Percentiles rank a stretch among this genome's conserved stretches.
Conservation (phyloP, 805 yeast genomes). For the Lachancea fermentati region DNA sequence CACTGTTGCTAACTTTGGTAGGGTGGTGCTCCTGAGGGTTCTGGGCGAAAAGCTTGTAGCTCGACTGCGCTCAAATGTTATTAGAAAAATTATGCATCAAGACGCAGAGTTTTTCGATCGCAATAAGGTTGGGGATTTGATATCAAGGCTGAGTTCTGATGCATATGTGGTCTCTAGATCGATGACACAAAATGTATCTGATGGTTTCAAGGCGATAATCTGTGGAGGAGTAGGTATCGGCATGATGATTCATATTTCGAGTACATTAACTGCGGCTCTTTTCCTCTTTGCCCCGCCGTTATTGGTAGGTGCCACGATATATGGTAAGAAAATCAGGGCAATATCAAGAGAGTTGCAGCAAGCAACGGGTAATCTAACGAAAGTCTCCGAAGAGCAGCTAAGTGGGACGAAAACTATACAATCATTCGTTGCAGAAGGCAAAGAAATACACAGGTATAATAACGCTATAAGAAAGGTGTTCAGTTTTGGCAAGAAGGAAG, state of each 20-base stretch:
- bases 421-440: constrained; percentile 81
- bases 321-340: constrained; percentile 73
- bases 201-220: constrained; percentile 78
- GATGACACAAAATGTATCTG: constrained; percentile 84
- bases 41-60: constrained; percentile 88
- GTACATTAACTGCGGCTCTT: constrained; percentile 75
- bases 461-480: constrained; percentile 61
- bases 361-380: constrained; percentile 79
- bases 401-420: constrained; percentile 86
- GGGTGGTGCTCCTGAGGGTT: constrained; percentile 46
- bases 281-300: constrained; percentile 77
- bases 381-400: constrained; percentile 88
- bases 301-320: constrained; percentile 67
- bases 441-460: constrained; percentile 73
- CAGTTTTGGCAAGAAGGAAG: constrained; percentile 71
- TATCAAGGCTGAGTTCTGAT: constrained; percentile 84
- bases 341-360: constrained; percentile 78
- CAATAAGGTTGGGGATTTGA: constrained; percentile 91
- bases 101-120: constrained; percentile 91
- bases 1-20: constrained; percentile 64
- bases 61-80: constrained; percentile 68
- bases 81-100: constrained; percentile 73
- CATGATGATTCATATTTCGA: constrained; percentile 85
- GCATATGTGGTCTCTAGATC: constrained; percentile 85
- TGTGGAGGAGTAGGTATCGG: constrained; percentile 81